Evolutionary conservation across 2,329 filamentous ascomycete genomes (phyloP).

Genomic region (Paraphaeosphaeria minitans): DNA sequence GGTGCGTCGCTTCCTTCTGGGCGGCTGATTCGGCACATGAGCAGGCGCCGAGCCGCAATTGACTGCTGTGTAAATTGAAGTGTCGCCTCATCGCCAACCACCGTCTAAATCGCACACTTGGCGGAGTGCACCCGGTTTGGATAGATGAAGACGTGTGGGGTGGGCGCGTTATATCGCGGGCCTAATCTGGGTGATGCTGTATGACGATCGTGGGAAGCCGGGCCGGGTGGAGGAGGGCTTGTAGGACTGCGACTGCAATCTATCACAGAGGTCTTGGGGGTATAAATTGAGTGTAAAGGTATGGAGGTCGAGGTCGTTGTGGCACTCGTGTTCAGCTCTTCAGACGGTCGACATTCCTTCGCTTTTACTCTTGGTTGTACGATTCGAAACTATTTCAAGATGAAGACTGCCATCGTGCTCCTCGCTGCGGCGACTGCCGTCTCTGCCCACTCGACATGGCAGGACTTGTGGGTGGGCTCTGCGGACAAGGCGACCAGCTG

Average conservation of each 20-base stretch:
- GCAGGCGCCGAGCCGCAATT: conserved; percentile 6
- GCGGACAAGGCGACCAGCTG: conserved; percentile 39
- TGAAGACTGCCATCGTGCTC: conserved; percentile 40
- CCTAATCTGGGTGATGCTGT: conserved; percentile 12
- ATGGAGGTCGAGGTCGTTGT: neutral
- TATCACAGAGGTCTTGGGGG: neutral
- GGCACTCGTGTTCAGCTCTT: conserved; percentile 1
- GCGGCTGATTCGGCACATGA: conserved; percentile 10
- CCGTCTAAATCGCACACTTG: neutral
- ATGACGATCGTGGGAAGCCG: conserved; percentile 16
- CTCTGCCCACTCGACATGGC: conserved; percentile 48
- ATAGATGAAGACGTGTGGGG: neutral
- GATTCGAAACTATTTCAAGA: conserved; percentile 10
- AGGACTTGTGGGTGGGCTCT: conserved; percentile 45
- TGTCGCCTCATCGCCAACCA: neutral
- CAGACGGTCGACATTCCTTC: conserved; percentile 5
- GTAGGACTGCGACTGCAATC: conserved; percentile 4
- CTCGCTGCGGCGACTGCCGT: conserved; percentile 41
- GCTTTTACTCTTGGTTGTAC: conserved; percentile 4
- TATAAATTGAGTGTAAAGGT: conserved; percentile 9
- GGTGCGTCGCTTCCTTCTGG: neutral
- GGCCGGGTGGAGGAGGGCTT: conserved; percentile 2
- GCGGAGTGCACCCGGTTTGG: conserved; percentile 2
- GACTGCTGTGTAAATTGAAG: conserved; percentile 1
- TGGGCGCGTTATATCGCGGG: neutral